Conservation (phyloP, 257 asterid genomes). For the Mitragyna speciosa region DNA sequence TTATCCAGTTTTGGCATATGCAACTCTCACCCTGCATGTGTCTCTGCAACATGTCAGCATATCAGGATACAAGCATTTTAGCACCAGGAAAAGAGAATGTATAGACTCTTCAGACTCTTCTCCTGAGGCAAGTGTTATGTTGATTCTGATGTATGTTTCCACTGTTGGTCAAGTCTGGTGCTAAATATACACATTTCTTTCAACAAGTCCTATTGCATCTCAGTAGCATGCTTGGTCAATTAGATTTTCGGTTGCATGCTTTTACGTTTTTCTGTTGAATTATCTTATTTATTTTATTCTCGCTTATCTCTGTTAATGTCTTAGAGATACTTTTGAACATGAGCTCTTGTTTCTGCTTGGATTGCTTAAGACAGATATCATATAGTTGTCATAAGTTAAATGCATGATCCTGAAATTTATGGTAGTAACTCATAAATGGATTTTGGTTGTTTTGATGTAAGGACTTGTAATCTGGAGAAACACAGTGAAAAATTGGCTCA, state of each 20-base stretch:
- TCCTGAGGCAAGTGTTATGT: constrained; percentile 58
- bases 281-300: background rate
- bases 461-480: background rate
- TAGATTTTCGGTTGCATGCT: background rate
- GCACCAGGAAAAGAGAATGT: constrained; percentile 8
- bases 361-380: background rate
- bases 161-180: background rate
- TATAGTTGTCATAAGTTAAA: background rate
- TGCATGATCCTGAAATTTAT: background rate
- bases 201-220: background rate
- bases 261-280: background rate
- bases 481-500: background rate
- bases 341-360: background rate
- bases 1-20: constrained; percentile 61
- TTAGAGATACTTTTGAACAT: background rate
- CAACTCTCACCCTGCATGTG: constrained; percentile 66
- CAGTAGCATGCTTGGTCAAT: background rate
- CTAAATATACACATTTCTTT: background rate
- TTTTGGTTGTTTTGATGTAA: background rate
- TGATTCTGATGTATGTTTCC: background rate
- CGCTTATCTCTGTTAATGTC: background rate
- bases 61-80: constrained; percentile 27
- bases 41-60: constrained; percentile 51
- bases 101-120: constrained; percentile 23
- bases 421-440: background rate